These are phyloP conservation scores for Scalesia atractyloides DNA, from an alignment of 129 eudicot species.

Conservation along the genomic window DNA sequence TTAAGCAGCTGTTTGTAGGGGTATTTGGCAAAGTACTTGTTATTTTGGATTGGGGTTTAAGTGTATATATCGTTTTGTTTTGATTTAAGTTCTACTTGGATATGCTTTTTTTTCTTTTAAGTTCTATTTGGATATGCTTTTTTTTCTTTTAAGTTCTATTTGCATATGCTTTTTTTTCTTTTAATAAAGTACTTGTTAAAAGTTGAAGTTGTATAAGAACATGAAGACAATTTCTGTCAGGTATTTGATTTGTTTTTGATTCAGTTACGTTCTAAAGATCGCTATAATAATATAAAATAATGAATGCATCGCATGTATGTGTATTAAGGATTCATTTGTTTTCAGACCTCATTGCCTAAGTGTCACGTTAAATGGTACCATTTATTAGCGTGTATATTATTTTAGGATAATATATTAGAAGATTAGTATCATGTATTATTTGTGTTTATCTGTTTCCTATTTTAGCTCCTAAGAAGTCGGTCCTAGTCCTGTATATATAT, in stretches of 20 bases:
- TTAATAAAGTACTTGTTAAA: slow-evolving; percentile 5
- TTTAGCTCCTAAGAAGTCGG: too few species aligned
- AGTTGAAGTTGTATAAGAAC: background rate
- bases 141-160: background rate
- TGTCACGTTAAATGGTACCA: background rate
- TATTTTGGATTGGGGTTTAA: slow-evolving; percentile 8
- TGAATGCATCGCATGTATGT: background rate
- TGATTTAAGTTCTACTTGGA: background rate
- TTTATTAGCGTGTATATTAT: too few species aligned
- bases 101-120: background rate
- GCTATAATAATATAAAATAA: background rate
- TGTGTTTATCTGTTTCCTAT: too few species aligned
- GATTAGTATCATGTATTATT: too few species aligned
- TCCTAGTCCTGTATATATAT: too few species aligned
- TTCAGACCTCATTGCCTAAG: background rate
- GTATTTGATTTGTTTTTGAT: background rate
- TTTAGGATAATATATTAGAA: too few species aligned
- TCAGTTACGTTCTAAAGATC: background rate
- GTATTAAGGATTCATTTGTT: slow-evolving; percentile 5
- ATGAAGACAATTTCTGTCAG: background rate
- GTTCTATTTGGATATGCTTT: background rate
- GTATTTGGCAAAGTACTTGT: background rate
- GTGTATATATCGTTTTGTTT: background rate
- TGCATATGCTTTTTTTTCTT: background rate
- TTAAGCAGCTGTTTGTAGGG: background rate